phyloP scores from a whole-genome alignment of 2,329 filamentous ascomycete species.

The Trichoderma sp. region DNA sequence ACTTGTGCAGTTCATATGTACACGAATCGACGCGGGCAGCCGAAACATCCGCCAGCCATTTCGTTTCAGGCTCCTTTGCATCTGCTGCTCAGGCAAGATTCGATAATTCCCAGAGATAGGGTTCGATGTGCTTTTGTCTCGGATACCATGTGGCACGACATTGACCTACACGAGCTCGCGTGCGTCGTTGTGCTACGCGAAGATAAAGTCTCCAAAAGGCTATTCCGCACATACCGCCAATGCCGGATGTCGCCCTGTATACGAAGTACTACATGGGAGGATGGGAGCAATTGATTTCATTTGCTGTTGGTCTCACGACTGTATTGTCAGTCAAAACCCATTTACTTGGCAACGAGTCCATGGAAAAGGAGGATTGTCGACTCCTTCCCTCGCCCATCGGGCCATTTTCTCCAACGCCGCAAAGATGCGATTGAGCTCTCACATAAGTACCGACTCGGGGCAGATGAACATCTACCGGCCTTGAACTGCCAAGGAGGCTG shows the following conservation, averaged over 20 bases:
- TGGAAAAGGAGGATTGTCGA: background rate
- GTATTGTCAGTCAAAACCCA: background rate
- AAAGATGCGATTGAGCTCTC: slow-evolving; percentile 8
- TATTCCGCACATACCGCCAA: slow-evolving; percentile 6
- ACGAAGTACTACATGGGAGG: background rate
- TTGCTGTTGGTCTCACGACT: background rate
- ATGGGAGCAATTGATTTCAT: background rate
- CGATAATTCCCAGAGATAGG: slow-evolving; percentile 25
- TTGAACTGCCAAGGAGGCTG: background rate
- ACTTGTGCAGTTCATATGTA: background rate
- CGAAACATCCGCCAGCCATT: slow-evolving; percentile 27
- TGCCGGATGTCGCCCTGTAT: slow-evolving; percentile 7
- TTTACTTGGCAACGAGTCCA: background rate
- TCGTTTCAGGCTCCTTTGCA: slow-evolving; percentile 23
- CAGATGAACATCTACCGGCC: background rate
- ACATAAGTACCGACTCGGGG: background rate
- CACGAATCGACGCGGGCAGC: slow-evolving; percentile 16
- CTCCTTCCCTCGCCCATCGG: slow-evolving; percentile 2
- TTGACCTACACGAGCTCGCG: slow-evolving; percentile 28
- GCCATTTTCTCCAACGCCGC: background rate
- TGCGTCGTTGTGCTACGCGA: slow-evolving; percentile 24
- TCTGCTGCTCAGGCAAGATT: background rate
- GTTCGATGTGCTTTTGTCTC: slow-evolving; percentile 29
- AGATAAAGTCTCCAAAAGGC: slow-evolving; percentile 17
- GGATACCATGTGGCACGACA: slow-evolving; percentile 26